Base-by-base conservation (phyloP, 306 rosid species). In the Sesbania bispinosa region DNA sequence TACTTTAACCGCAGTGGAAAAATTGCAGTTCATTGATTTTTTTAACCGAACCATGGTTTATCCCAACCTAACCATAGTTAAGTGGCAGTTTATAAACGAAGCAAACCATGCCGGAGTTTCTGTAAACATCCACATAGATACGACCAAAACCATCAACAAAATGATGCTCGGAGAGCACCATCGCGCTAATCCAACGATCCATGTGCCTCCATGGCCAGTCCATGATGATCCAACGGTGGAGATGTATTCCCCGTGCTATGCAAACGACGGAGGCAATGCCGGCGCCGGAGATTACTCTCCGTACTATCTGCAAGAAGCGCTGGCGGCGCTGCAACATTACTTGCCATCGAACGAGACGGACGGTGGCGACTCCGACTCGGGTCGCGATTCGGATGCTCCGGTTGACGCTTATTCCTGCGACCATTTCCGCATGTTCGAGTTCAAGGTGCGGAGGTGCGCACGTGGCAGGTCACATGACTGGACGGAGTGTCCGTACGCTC, bases 401-500 rank as follows among this genome's bases (percentile, higher is more conserved):
- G 81, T 91, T 1, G 96, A 91, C n/a, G 96, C 97, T 0, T 95
- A 83, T 80, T 85, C 99, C 4, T 88, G 96, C 73, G 99, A 95
- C 64, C 96, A 95, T 13, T 95, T 95, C 69, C 80, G 99, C 30
- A 95, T 95, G 85, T 91, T 77, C 59, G 99, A 95, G 92, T 95
- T 95, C 80, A 95, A 95, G 77, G 90, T 95, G 2, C 10, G 96
- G 30, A 73, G 89, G 30, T 95, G 99, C 69, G 88, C 96, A 0
- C 88, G 97, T n/a, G 99, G 97, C 0, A 78, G 96, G 60, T 95
- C 99, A 0, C 99, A 95, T 35, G 99, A 95, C 87, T 95, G 99
- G 99, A 95, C 99, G 1, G 97, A 95, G 88, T 95, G 99, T 61
- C 99, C 99, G 7, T 95, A 86, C 71, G 99, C 97, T 1, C 99